Conservation (phyloP, 495 filamentous ascomycete genomes). For the Tuber brumale region DNA sequence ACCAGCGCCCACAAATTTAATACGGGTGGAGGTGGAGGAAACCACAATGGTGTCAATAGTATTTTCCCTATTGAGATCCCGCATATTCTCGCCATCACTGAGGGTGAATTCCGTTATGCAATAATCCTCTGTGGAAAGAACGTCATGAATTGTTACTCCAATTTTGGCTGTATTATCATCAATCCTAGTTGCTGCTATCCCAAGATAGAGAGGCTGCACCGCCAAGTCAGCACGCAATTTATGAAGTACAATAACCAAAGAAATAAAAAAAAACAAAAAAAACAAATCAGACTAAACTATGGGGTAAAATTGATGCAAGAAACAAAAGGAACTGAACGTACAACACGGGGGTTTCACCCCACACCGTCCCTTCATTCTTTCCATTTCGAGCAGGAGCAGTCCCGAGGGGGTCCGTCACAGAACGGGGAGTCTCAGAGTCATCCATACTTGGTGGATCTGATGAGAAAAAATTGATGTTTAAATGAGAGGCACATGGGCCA, state of each 20-base stretch:
- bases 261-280: neutral
- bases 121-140: conserved; percentile 71
- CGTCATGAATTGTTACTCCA: conserved; percentile 68
- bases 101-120: conserved; percentile 53
- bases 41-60: conserved; percentile 49
- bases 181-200: conserved; percentile 52
- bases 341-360: conserved; percentile 34
- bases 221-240: neutral
- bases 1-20: conserved; percentile 63
- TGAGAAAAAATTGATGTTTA: neutral
- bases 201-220: conserved; percentile 57
- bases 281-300: neutral
- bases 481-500: neutral
- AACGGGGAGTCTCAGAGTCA: neutral
- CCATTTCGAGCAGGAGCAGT: neutral
- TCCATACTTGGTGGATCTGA: neutral
- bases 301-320: neutral
- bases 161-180: conserved; percentile 51
- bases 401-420: neutral
- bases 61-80: conserved; percentile 51
- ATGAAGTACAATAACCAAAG: neutral
- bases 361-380: conserved; percentile 15
- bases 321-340: conserved; percentile 6
- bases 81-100: conserved; percentile 38
- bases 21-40: conserved; percentile 56